phyloP scores from a whole-genome alignment of 2,329 filamentous ascomycete species.

The Alternaria triticimaculans region DNA sequence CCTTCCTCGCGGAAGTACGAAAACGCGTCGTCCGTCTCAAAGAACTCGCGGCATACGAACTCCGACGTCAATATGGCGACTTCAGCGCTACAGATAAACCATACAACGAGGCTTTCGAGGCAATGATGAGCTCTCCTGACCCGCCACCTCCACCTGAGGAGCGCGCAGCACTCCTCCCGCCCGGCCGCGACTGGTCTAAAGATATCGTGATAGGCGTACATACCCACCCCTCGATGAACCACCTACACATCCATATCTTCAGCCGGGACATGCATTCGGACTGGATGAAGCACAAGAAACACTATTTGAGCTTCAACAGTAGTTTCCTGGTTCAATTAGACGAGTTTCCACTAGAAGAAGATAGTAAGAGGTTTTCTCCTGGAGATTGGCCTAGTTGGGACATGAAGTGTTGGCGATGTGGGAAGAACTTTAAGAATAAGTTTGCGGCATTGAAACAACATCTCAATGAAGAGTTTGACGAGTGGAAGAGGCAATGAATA shows the following conservation, averaged over 20 bases:
- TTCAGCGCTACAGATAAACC: slow-evolving; percentile 68
- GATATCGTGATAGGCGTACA: slow-evolving; percentile 84
- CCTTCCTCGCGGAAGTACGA: slow-evolving; percentile 70
- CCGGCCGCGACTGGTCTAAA: slow-evolving; percentile 76
- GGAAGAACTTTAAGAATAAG: slow-evolving; percentile 72
- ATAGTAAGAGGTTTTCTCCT: slow-evolving; percentile 69
- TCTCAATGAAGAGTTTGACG: slow-evolving; percentile 74
- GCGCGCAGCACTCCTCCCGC: slow-evolving; percentile 55
- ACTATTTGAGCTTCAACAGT: slow-evolving; percentile 92
- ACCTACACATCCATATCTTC: slow-evolving; percentile 88
- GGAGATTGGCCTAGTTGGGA: slow-evolving; percentile 68
- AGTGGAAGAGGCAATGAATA: slow-evolving; percentile 65
- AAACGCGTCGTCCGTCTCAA: slow-evolving; percentile 68
- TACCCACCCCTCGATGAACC: slow-evolving; percentile 87
- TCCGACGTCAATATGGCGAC: slow-evolving; percentile 71
- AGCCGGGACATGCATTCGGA: slow-evolving; percentile 78
- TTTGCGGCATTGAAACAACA: slow-evolving; percentile 80
- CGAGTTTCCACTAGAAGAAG: slow-evolving; percentile 75
- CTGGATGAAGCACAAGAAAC: slow-evolving; percentile 77
- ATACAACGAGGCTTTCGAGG: slow-evolving; percentile 63
- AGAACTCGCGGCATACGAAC: slow-evolving; percentile 72
- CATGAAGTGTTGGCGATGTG: slow-evolving; percentile 86
- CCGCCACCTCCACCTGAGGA: slow-evolving; percentile 50
- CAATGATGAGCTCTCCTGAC: slow-evolving; percentile 56
- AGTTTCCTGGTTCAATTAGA: slow-evolving; percentile 80